Conservation (phyloP, 208 protist genomes). For the Crithidia mellificae region DNA sequence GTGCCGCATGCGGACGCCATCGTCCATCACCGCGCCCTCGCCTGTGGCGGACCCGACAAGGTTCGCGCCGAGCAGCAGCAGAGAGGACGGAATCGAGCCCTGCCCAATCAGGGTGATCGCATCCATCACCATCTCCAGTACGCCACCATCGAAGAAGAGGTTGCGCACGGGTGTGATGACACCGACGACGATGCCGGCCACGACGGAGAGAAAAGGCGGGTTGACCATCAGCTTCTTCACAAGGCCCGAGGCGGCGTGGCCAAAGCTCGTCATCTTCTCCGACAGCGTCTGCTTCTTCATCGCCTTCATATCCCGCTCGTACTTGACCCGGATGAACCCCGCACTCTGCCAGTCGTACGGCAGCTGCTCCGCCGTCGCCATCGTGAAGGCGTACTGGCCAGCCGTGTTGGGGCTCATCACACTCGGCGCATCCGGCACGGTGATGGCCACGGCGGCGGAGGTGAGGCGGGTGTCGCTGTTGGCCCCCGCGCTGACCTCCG, state of each 20-base stretch:
- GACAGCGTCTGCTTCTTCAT: constrained; percentile 11
- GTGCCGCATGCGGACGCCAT: constrained; percentile 45
- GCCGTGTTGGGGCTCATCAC: constrained; percentile 24
- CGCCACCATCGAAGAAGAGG: constrained; percentile 58
- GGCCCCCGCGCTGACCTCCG: background rate
- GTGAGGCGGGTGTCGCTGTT: constrained; percentile 9
- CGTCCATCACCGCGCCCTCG: background rate
- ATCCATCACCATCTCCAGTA: constrained; percentile 66
- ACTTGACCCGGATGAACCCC: constrained; percentile 56
- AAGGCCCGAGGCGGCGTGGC: constrained; percentile 7
- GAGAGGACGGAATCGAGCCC: constrained; percentile 69
- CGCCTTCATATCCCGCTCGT: constrained; percentile 44
- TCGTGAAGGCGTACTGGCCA: constrained; percentile 19
- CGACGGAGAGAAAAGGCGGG: constrained; percentile 66
- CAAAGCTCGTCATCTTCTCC: constrained; percentile 13
- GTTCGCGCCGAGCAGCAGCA: constrained; percentile 78
- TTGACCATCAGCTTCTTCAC: constrained; percentile 40
- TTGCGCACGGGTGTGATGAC: constrained; percentile 57
- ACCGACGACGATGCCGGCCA: constrained; percentile 72
- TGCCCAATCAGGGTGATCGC: constrained; percentile 52
- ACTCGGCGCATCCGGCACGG: constrained; percentile 6
- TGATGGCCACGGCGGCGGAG: constrained; percentile 15
- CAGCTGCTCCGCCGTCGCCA: constrained; percentile 35
- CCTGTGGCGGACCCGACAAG: constrained; percentile 42
- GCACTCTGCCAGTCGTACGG: constrained; percentile 62